These are phyloP conservation scores for Irpex sp. DNA, from an alignment of 1,284 basidiomycete species.

Conservation along the genomic window DNA sequence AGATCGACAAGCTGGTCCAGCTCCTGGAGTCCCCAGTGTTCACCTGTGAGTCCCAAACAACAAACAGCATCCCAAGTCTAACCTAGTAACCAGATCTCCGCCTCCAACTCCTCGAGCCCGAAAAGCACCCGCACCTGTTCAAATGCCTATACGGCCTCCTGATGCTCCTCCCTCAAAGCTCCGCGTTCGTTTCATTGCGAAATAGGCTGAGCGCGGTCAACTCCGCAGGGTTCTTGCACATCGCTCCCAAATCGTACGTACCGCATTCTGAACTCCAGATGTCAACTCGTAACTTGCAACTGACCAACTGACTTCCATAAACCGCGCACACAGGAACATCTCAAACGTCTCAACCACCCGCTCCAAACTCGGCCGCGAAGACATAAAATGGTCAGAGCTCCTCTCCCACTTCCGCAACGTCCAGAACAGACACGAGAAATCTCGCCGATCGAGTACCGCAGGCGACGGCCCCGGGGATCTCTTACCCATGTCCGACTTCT, in stretches of 20 bases:
- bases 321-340: slow-evolving; percentile 16
- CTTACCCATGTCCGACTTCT: slow-evolving; percentile 18
- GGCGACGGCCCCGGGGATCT: slow-evolving; percentile 38
- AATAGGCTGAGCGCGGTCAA: slow-evolving; percentile 94
- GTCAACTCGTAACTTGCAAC: too few species aligned
- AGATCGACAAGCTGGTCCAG: slow-evolving; percentile 98
- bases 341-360: slow-evolving; percentile 44
- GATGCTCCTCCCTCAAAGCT: slow-evolving; percentile 97
- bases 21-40: slow-evolving; percentile 98
- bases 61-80: too few species aligned
- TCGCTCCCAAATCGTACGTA: slow-evolving; percentile 71
- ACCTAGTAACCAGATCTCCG: slow-evolving; percentile 71
- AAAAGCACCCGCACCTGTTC: slow-evolving; percentile 93
- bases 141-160: slow-evolving; percentile 97
- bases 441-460: slow-evolving; percentile 49
- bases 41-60: slow-evolving; percentile 63
- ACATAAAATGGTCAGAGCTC: slow-evolving; percentile 93
- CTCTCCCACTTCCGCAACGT: slow-evolving; percentile 81
- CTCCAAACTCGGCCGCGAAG: slow-evolving; percentile 75
- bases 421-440: slow-evolving; percentile 83
- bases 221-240: slow-evolving; percentile 89
- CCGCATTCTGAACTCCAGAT: neutral
- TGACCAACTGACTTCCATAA: too few species aligned
- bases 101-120: slow-evolving; percentile 93
- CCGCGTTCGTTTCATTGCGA: slow-evolving; percentile 91